phyloP scores from a whole-genome alignment of 805 yeast genomes.

The Candida incommunis region DNA sequence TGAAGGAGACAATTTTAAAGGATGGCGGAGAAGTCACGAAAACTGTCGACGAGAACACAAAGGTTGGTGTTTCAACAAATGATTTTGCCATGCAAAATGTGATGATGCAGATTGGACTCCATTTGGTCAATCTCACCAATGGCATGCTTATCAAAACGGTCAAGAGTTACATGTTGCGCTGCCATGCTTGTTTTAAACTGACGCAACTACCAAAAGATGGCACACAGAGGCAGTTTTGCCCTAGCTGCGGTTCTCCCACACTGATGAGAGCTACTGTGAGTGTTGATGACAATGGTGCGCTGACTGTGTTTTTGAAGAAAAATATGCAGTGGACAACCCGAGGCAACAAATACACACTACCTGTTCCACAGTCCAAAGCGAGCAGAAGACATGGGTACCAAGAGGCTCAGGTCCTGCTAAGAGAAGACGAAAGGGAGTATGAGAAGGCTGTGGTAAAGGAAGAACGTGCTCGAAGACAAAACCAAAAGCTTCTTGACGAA shows the following conservation, averaged over 20 bases:
- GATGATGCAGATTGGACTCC: constrained; percentile 77
- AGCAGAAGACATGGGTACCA: constrained; percentile 68
- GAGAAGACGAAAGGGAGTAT: constrained; percentile 94
- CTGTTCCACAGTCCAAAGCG: constrained; percentile 78
- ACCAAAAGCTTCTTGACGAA: constrained; percentile 70
- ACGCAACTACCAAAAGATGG: constrained; percentile 60
- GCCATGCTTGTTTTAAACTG: constrained; percentile 91
- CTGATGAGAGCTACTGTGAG: constrained; percentile 82
- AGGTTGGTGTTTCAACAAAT: constrained; percentile 81
- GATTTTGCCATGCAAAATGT: constrained; percentile 98
- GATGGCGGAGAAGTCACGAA: constrained; percentile 52
- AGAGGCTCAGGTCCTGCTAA: constrained; percentile 63
- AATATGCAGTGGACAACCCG: constrained; percentile 90
- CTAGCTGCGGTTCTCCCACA: constrained; percentile 90
- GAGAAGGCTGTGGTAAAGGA: constrained; percentile 76
- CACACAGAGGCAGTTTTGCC: constrained; percentile 63
- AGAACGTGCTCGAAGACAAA: constrained; percentile 72
- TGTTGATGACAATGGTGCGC: constrained; percentile 62
- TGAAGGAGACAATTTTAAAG: constrained; percentile 52
- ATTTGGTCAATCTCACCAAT: constrained; percentile 68
- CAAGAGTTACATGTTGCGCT: constrained; percentile 85
- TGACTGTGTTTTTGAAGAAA: constrained; percentile 77
- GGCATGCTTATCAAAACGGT: constrained; percentile 78
- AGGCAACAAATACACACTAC: constrained; percentile 69
- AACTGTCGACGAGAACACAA: constrained; percentile 28